Evolutionary conservation across 1,284 basidiomycete species (phyloP).

Genomic region (Pseudozyma sp.): DNA sequence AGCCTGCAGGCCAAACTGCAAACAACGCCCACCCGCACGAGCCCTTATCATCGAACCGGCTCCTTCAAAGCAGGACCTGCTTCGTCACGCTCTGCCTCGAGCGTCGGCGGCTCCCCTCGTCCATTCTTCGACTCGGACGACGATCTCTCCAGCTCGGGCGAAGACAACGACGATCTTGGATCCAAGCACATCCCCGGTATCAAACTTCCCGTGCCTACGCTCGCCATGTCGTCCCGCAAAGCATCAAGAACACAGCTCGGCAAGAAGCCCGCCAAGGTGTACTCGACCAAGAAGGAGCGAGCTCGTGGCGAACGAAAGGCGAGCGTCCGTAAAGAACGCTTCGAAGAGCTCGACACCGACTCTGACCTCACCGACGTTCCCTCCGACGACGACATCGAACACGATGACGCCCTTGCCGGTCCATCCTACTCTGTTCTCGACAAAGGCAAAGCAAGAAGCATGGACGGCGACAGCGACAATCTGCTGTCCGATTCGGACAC

Average conservation of each 20-base stretch:
- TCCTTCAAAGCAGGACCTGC: constrained; percentile 36
- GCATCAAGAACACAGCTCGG: constrained; percentile 18
- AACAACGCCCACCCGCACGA: constrained; percentile 24
- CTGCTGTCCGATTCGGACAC: constrained; percentile 54
- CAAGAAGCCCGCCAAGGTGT: constrained; percentile 42
- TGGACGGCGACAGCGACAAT: constrained; percentile 43
- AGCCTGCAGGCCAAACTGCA: constrained; percentile 46
- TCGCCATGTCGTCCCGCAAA: constrained; percentile 49
- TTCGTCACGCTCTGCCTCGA: constrained; percentile 40
- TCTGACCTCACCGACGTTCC: constrained; percentile 53
- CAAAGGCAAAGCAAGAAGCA: constrained; percentile 47
- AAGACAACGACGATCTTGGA: constrained; percentile 43
- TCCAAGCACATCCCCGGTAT: constrained; percentile 51
- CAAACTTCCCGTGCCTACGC: constrained; percentile 52
- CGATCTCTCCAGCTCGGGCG: constrained; percentile 37
- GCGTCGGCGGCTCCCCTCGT: constrained; percentile 44
- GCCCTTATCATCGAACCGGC: constrained; percentile 31
- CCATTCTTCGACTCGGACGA: constrained; percentile 44
- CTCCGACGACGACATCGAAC: constrained; percentile 34
- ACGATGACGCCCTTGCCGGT: constrained; percentile 10
- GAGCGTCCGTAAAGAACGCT: constrained; percentile 57
- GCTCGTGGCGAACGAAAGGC: constrained; percentile 56
- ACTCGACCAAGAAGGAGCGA: constrained; percentile 49
- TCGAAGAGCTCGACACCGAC: constrained; percentile 56
- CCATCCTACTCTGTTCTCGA: constrained; percentile 25